Base-by-base conservation (phyloP, 208 protist species). In the Zelonia costaricensis region DNA sequence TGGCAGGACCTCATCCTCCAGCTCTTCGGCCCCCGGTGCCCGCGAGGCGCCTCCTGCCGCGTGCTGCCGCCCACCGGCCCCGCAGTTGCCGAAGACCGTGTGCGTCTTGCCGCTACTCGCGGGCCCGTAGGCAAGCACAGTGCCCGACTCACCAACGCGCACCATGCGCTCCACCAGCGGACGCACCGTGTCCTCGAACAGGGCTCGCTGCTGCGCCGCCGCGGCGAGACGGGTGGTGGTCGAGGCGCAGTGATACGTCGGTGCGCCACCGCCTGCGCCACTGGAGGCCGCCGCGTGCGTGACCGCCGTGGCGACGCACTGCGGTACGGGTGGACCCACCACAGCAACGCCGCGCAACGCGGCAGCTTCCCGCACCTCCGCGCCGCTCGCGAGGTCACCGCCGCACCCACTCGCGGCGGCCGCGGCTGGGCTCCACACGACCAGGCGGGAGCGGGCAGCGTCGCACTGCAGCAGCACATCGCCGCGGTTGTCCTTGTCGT, bases 61-160 rank as follows among this genome's bases (percentile, higher is more conserved):
- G n/a, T n/a, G n/a, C n/a, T n/a, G n/a, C n/a, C n/a, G n/a, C n/a
- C n/a, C n/a, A n/a, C n/a, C 13, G 3, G 15, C 4, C 0, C 13
- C 13, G 5, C 20, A 25, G 49, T 44, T 16, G 4, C 84, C 84
- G 18, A 86, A 75, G 44, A 92, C 81, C 15, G 82, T 85, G 57
- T 85, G 74, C 3, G 81, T 86, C 61, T 92, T 92, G 6, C 86
- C 86, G 35, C 62, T 76, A 15, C 82, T 82, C 4, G 78, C 80
- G 46, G 82, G 77, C 10, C 86, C 86, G 58, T 89, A 88, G 8
- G 80, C 76, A 23, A 90, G 45, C 1, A 90, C 59, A 16, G 66
- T 80, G 33, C 65, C 72, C 56, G 82, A 82, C 20, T 72, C 56
- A 6, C 82, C 33, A 38, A 4, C 86, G 44, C 77, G 70, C 13